These are phyloP conservation scores for Cyclostephanos tholiformis DNA, from an alignment of 108 stramenopile species.

Conservation along the genomic window DNA sequence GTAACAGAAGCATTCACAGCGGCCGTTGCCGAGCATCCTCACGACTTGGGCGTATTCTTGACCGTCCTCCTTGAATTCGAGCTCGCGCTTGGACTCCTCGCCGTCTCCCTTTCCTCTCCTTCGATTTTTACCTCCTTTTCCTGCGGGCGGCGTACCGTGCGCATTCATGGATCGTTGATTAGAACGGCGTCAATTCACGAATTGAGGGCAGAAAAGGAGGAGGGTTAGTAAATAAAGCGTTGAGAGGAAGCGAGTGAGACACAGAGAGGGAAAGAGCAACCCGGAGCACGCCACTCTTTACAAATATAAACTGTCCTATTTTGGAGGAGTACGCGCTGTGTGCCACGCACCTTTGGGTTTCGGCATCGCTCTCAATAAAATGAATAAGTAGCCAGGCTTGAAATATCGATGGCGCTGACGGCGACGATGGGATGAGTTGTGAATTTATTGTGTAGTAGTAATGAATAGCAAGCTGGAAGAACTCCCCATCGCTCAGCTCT, in stretches of 20 bases:
- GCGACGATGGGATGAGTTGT: slow-evolving; percentile 2
- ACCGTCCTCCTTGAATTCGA: slow-evolving; percentile 99
- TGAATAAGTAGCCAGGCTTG: background rate
- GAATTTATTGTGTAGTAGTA: background rate
- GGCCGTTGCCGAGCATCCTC: slow-evolving; percentile 98
- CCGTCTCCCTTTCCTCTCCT: slow-evolving; percentile 99
- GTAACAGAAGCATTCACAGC: slow-evolving; percentile 98
- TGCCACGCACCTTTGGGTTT: slow-evolving; percentile 44
- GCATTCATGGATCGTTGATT: background rate
- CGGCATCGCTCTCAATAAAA: slow-evolving; percentile 29
- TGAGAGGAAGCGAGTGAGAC: no score
- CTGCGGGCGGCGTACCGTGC: slow-evolving; percentile 45
- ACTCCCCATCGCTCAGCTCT: background rate
- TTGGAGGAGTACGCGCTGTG: background rate
- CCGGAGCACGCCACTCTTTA: no score
- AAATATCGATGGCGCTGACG: background rate
- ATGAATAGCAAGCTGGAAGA: background rate
- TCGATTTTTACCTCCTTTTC: slow-evolving; percentile 99
- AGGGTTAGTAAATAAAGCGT: background rate
- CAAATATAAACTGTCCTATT: background rate
- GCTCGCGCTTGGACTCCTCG: slow-evolving; percentile 98
- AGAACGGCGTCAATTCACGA: no score
- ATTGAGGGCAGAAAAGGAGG: background rate
- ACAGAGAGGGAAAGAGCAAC: no score
- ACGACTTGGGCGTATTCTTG: slow-evolving; percentile 95